phyloP scores from a whole-genome alignment of 106 monocot species.

The Dioscorea alata region DNA sequence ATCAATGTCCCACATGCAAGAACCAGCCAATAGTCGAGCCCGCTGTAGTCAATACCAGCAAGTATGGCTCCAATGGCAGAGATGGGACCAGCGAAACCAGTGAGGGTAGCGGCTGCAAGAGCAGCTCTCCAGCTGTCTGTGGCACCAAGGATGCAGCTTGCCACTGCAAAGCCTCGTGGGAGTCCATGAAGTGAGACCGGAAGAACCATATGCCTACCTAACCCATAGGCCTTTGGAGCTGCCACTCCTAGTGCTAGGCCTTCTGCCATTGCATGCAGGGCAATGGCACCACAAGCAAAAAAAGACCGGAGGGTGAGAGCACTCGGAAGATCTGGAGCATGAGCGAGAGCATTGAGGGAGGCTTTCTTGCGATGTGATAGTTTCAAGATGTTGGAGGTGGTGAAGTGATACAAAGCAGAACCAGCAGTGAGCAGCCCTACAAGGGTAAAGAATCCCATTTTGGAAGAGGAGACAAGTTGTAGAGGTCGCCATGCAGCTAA shows the following conservation, averaged over 20 bases:
- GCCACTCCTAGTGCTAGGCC: constrained; percentile 92
- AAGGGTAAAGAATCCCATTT: constrained; percentile 56
- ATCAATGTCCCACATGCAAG: constrained; percentile 76
- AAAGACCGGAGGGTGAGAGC: constrained; percentile 73
- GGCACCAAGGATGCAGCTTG: constrained; percentile 88
- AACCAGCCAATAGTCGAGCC: constrained; percentile 93
- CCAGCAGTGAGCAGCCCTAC: constrained; percentile 45
- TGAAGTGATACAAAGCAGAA: constrained; percentile 32
- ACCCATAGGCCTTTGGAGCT: constrained; percentile 85
- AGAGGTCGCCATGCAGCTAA: constrained; percentile 84
- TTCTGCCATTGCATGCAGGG: constrained; percentile 78
- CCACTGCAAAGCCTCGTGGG: constrained; percentile 92
- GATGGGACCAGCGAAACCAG: constrained; percentile 71
- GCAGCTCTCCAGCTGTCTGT: constrained; percentile 87
- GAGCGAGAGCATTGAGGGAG: constrained; percentile 39
- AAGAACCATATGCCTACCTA: constrained; percentile 87
- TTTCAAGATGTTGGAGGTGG: constrained; percentile 42
- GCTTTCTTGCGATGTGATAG: constrained; percentile 43
- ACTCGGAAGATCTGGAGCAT: constrained; percentile 45
- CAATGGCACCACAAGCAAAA: constrained; percentile 74
- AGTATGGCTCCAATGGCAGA: constrained; percentile 89
- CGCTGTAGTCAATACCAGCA: constrained; percentile 75
- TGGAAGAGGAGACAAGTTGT: constrained; percentile 62
- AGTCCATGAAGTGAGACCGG: constrained; percentile 92
- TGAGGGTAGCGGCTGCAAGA: constrained; percentile 68